phyloP scores from a whole-genome alignment of 805 yeast genomes.

The Maudiozyma saulgeensis region DNA sequence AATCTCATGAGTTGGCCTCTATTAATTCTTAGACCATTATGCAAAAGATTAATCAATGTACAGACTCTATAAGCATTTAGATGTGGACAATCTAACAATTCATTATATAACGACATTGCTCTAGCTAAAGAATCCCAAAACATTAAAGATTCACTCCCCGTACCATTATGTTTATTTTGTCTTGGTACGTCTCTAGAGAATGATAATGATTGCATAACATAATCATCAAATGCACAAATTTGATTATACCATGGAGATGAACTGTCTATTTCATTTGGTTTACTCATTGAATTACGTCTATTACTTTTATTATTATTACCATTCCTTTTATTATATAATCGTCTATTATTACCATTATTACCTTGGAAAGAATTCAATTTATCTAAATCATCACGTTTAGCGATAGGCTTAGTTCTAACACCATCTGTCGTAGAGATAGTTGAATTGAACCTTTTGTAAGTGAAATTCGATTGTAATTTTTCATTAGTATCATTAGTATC shows the following conservation, averaged over 20 bases:
- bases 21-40: conserved; percentile 44
- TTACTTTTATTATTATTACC: no score
- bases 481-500: background rate
- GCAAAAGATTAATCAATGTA: conserved; percentile 37
- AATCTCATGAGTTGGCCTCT: conserved; percentile 41
- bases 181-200: conserved; percentile 5
- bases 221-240: conserved; percentile 12
- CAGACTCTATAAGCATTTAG: conserved; percentile 35
- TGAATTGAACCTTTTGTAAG: conserved; percentile 1
- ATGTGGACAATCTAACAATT: conserved; percentile 35
- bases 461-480: background rate
- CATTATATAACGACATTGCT: conserved; percentile 40
- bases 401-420: background rate
- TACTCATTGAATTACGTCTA: no score
- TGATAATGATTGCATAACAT: conserved; percentile 10
- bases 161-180: background rate
- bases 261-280: background rate
- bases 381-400: background rate
- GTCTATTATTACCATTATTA: background rate
- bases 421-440: background rate
- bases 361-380: background rate
- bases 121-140: conserved; percentile 42
- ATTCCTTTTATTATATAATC: no score
- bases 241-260: conserved; percentile 9
- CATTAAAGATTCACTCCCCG: conserved; percentile 4